These are phyloP conservation scores for Sclerotinia nivalis DNA, from an alignment of 2,329 filamentous ascomycete genomes.

Conservation along the genomic window DNA sequence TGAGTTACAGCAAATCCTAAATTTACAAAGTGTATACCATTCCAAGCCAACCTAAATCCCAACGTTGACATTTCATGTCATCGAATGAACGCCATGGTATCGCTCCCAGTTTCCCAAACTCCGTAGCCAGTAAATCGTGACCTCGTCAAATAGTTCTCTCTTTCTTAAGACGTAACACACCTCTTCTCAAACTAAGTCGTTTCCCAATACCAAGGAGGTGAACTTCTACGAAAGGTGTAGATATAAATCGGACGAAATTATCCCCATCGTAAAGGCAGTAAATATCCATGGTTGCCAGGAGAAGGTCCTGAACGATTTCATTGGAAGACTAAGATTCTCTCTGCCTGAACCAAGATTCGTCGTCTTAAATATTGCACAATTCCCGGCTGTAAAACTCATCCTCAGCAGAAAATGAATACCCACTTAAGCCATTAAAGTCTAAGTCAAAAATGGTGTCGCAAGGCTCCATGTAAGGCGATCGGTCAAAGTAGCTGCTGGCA, in stretches of 20 bases:
- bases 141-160: background rate
- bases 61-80: background rate
- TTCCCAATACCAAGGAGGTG: background rate
- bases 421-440: background rate
- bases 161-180: background rate
- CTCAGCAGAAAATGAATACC: background rate
- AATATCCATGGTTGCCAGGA: background rate
- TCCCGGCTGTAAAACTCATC: constrained; percentile 1
- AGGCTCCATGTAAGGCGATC: background rate
- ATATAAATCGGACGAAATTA: background rate
- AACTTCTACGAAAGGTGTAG: background rate
- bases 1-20: background rate
- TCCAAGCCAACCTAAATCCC: background rate
- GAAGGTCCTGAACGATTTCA: background rate
- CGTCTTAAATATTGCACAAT: background rate
- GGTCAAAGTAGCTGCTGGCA: background rate
- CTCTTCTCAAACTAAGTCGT: background rate
- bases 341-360: background rate
- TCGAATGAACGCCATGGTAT: constrained; percentile 7
- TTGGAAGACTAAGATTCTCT: background rate
- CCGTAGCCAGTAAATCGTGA: background rate
- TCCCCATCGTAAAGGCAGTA: background rate
- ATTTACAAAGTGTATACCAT: background rate
- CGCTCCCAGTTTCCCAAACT: background rate
- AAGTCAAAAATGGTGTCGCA: background rate